Evolutionary conservation across 441 rosid species (phyloP), one percentile per base, ranked within the genome.

Genomic region (Manihot esculenta): DNA sequence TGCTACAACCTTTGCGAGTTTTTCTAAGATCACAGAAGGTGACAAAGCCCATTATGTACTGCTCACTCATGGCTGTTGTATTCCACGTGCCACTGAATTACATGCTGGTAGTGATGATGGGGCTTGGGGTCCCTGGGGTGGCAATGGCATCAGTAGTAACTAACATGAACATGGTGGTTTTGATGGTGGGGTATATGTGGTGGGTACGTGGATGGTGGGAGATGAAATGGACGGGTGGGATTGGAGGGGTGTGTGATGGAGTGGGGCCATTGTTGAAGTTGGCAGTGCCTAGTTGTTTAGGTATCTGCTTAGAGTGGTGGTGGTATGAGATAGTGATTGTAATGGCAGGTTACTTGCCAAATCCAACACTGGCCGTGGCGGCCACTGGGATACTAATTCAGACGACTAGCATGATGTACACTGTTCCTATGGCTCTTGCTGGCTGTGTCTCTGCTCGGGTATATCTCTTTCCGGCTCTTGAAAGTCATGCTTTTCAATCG

Each of bases 241-340:
- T 82, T 55, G 78, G 82, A 35, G 85, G 77, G 51, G 77, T 80
- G 27, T 74, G 86, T 53, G 83, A 79, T 56, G 98, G 97, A 70
- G 66, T 94, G 60, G 93, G 88, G 47, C 81, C 93, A 47, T 74
- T 94, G 45, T 71, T 90, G 92, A 83, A 69, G 75, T 77, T 94
- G 84, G 97, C 97, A 30, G 86, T 94, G 68, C 98, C 98, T 9
- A 94, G 98, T 56, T 94, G 98, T 72, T 75, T 90, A 59, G 97
- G 97, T 77, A 94, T 92, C 56, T 94, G 99, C 82, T 79, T 92
- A 69, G 99, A 94, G 87, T 94, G 99, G 99, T 94, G 97, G 99
- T 92, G 99, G 99, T 94, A 94, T 47, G 98, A 94, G 92, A 90
- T 94, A 10, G 92, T 94, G 83, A 94, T 77, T 3, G 83, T 94